phyloP scores from a whole-genome alignment of 1,284 basidiomycete genomes.

The Ceratobasidium sp. region DNA sequence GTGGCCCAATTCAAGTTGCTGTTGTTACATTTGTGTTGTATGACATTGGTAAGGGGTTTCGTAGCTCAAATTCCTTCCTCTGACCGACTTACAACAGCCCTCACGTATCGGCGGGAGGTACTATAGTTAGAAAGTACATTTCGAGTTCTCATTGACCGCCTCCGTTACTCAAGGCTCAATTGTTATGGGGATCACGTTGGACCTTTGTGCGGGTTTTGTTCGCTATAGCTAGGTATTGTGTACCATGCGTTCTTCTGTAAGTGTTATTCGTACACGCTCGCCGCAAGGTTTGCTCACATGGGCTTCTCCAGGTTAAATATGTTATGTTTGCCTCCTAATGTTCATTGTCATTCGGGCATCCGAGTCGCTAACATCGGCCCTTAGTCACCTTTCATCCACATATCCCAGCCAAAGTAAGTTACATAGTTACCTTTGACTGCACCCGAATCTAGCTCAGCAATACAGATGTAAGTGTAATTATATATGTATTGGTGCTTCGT shows the following conservation, averaged over 20 bases:
- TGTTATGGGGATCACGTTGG: slow-evolving; percentile 26
- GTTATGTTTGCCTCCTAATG: slow-evolving; percentile 1
- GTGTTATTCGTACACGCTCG: not conserved
- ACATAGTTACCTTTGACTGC: not conserved
- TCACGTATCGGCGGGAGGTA: slow-evolving; percentile 21
- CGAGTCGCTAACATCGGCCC: not conserved
- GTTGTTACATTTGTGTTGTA: slow-evolving; percentile 3
- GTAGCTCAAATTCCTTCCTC: no score
- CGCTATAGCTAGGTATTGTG: slow-evolving; percentile 12
- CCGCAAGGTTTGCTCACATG: not conserved
- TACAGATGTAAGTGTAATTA: not conserved
- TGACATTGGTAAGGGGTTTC: not conserved
- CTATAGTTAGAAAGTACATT: no score
- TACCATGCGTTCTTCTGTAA: slow-evolving; percentile 13
- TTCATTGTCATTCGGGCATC: not conserved
- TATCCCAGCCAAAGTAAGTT: slow-evolving; percentile 9
- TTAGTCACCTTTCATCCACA: slow-evolving; percentile 9
- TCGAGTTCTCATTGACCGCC: no score
- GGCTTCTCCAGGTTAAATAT: not conserved
- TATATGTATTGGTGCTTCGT: no score
- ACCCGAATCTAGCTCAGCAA: not conserved
- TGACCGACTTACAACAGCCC: not conserved
- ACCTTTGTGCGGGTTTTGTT: slow-evolving; percentile 19
- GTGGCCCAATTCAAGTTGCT: no score
- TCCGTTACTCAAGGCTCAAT: not conserved